phyloP scores from a whole-genome alignment of 176 grass and related monocot species.

The Phragmites australis region DNA sequence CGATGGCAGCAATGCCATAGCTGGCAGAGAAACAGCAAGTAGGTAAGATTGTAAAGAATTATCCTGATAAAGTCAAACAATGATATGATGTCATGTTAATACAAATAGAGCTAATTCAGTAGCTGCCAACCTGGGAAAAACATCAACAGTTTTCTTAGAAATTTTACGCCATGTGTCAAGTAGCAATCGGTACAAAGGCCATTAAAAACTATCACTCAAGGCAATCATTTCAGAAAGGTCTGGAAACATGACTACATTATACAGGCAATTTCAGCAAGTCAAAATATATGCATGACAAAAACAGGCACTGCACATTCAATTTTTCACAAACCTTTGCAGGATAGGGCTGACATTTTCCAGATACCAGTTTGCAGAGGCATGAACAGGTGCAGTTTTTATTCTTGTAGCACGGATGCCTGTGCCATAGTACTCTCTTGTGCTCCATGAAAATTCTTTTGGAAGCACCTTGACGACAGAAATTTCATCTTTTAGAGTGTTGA shows the following conservation, averaged over 20 bases:
- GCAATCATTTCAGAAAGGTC: neutral
- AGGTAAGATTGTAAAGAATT: conserved; percentile 31
- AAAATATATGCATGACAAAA: neutral
- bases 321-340: conserved; percentile 69
- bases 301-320: neutral
- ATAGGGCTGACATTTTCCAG: conserved; percentile 87
- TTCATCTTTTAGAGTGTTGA: conserved; percentile 65
- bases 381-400: conserved; percentile 83
- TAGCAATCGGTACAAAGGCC: neutral
- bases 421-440: conserved; percentile 92
- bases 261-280: neutral
- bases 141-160: neutral
- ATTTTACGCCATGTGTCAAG: neutral
- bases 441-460: conserved; percentile 87
- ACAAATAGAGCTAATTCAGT: neutral
- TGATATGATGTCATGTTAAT: neutral
- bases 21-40: conserved; percentile 47
- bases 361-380: conserved; percentile 93
- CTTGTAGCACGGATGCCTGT: conserved; percentile 76
- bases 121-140: neutral
- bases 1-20: conserved; percentile 82
- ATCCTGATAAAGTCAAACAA: conserved; percentile 25
- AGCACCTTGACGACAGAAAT: conserved; percentile 62
- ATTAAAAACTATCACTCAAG: neutral
- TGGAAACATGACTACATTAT: neutral